Evolutionary conservation across 2,329 filamentous ascomycete genomes (phyloP).

Genomic region (Calonectria leucothoes): DNA sequence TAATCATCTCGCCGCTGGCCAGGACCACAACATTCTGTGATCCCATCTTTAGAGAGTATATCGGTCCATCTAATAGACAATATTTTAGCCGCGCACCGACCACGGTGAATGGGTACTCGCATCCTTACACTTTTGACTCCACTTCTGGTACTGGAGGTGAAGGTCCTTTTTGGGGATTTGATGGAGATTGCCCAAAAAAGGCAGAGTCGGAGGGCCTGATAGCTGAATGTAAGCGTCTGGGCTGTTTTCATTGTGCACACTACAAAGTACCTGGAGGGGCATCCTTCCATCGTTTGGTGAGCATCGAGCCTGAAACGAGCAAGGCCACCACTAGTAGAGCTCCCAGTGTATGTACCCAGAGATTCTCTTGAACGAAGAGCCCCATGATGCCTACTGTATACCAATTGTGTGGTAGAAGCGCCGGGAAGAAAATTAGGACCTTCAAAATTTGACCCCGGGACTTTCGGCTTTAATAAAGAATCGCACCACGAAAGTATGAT

Average conservation of each 20-base stretch:
- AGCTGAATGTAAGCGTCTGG: neutral
- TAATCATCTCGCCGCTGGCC: neutral
- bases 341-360: neutral
- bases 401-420: neutral
- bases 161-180: neutral
- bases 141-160: neutral
- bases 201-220: neutral
- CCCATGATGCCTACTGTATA: neutral
- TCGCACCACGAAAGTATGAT: neutral
- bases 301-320: neutral
- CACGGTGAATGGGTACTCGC: neutral
- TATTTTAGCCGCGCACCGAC: neutral
- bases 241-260: neutral
- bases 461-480: neutral
- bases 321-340: neutral
- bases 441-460: neutral
- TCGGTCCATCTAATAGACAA: neutral
- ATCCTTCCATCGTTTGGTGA: neutral
- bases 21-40: neutral
- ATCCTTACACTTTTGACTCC: neutral
- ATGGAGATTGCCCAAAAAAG: neutral
- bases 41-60: neutral
- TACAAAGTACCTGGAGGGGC: neutral
- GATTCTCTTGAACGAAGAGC: neutral
- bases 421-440: neutral